Conservation (phyloP, 805 yeast species). For the Cephaloascus albidus region DNA sequence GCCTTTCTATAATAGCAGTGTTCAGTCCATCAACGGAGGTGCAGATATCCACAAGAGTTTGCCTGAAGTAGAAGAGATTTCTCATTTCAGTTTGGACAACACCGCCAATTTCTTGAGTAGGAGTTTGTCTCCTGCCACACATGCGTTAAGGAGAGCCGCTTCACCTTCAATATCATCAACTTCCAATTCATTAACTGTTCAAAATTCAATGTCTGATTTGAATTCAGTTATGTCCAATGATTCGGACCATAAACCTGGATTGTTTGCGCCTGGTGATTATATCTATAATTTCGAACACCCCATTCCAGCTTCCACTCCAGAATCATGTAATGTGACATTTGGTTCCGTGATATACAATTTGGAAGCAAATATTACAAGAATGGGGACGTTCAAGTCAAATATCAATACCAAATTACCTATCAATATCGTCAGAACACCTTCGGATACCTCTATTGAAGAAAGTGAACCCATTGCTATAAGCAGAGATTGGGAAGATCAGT, state of each 20-base stretch:
- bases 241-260: constrained; percentile 11
- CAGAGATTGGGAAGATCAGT: constrained; percentile 89
- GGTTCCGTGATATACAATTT: constrained; percentile 70
- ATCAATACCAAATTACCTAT: constrained; percentile 57
- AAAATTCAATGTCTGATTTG: constrained; percentile 13
- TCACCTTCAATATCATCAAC: constrained; percentile 18
- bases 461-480: constrained; percentile 88
- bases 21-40: constrained; percentile 25
- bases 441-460: constrained; percentile 74
- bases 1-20: constrained; percentile 64
- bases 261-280: constrained; percentile 83
- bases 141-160: constrained; percentile 16
- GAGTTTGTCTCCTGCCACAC: constrained; percentile 15
- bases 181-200: constrained; percentile 3
- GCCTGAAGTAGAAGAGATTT: constrained; percentile 1
- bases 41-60: constrained; percentile 35
- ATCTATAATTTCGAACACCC: constrained; percentile 88
- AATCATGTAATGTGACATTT: constrained; percentile 65
- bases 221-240: constrained; percentile 11
- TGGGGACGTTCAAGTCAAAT: constrained; percentile 81
- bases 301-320: constrained; percentile 75
- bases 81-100: constrained; percentile 14
- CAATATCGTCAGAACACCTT: constrained; percentile 62
- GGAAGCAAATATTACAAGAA: constrained; percentile 62
- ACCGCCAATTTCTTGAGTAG: constrained; percentile 15